These are phyloP conservation scores for Termitomyces sp. DNA, from an alignment of 768 basidiomycete genomes.

Conservation along the genomic window DNA sequence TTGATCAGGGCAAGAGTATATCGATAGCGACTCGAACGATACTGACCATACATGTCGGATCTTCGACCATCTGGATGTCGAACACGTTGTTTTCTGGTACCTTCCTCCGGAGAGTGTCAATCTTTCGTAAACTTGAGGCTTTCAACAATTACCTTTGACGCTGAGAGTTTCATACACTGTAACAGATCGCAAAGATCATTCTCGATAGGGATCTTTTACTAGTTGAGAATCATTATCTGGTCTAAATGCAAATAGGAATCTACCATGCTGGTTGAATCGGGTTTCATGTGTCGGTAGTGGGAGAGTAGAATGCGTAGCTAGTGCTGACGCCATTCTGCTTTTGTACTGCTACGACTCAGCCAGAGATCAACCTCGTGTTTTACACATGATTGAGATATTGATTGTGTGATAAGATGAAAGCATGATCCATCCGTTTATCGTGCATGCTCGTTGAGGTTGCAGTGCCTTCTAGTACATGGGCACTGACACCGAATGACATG, in stretches of 20 bases:
- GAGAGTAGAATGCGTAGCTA: neutral
- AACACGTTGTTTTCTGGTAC: slow-evolving; percentile 30
- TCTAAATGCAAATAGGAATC: neutral
- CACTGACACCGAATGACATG: neutral
- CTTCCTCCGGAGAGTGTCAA: slow-evolving; percentile 38
- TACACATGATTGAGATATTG: slow-evolving; percentile 1
- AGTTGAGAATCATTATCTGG: neutral
- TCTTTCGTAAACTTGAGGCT: slow-evolving; percentile 6
- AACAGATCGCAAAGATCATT: slow-evolving; percentile 50
- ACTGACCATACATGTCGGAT: slow-evolving; percentile 36
- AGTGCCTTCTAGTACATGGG: neutral
- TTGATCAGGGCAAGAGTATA: neutral
- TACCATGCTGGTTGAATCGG: neutral
- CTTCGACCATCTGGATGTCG: slow-evolving; percentile 41
- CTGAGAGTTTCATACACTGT: slow-evolving; percentile 37
- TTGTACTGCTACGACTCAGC: slow-evolving; percentile 1
- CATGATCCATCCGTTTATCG: slow-evolving; percentile 4
- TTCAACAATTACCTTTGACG: slow-evolving; percentile 25
- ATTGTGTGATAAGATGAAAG: slow-evolving; percentile 8
- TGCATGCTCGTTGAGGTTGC: neutral
- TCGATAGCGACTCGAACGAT: neutral
- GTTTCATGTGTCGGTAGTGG: neutral
- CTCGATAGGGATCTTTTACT: slow-evolving; percentile 18
- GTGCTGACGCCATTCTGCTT: neutral
- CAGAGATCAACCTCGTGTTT: slow-evolving; percentile 10